These are phyloP conservation scores for Arctostaphylos glauca DNA, from an alignment of 148 eudicot species.

Conservation along the genomic window DNA sequence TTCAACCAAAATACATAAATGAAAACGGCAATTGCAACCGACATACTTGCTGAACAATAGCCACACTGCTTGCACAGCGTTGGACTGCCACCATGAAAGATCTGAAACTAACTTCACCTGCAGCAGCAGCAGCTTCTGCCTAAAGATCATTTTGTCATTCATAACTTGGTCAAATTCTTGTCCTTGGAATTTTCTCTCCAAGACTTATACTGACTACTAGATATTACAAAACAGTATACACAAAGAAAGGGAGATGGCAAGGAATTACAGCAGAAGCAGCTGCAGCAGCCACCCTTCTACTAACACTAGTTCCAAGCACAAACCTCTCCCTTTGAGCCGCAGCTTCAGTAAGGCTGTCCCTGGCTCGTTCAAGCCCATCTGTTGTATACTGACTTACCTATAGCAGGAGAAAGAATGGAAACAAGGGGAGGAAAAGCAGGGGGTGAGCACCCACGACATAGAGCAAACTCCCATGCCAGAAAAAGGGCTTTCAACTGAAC, in stretches of 20 bases:
- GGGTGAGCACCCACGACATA: conserved; percentile 10
- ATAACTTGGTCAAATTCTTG: conserved; percentile 13
- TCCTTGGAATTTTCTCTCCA: neutral
- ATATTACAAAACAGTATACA: neutral
- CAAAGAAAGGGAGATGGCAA: conserved; percentile 13
- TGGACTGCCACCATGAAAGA: conserved; percentile 99
- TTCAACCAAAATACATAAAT: neutral
- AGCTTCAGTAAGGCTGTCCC: conserved; percentile 93
- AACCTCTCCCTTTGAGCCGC: conserved; percentile 90
- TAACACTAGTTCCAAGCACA: conserved; percentile 79
- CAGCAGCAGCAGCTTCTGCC: conserved; percentile 99
- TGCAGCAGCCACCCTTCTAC: conserved; percentile 95
- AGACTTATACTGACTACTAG: neutral
- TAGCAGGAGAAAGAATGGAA: conserved; percentile 4
- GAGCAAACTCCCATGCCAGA: neutral
- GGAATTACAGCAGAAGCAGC: conserved; percentile 97
- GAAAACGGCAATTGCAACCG: neutral
- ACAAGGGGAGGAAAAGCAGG: neutral
- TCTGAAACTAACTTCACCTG: conserved; percentile 97
- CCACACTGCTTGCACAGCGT: conserved; percentile 97
- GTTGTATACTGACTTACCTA: conserved; percentile 91
- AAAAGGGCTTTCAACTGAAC: conserved; percentile 10
- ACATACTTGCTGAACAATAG: conserved; percentile 94
- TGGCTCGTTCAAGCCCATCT: conserved; percentile 90
- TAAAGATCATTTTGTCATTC: conserved; percentile 29